Percentiles rank a stretch among this genome's conserved stretches.
Evolutionary conservation across 1,284 basidiomycete species (phyloP).

Genomic region (Trichosporon coremiiforme): DNA sequence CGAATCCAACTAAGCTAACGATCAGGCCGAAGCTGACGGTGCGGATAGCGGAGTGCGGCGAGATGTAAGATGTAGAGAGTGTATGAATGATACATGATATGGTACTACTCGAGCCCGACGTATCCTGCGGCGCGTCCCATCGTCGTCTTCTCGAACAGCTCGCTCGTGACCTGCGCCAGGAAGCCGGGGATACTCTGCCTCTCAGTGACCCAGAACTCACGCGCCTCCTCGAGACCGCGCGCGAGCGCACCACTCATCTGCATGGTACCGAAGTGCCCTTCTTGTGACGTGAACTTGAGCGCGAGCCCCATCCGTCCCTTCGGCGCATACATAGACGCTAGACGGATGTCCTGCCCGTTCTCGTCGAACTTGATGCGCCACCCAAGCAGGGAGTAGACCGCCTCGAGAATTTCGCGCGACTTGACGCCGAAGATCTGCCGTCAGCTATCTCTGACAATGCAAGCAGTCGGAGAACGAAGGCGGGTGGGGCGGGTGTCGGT

Average conservation of each 20-base stretch:
- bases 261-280: conserved; percentile 60
- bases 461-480: too few species aligned
- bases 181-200: conserved; percentile 61
- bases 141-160: conserved; percentile 59
- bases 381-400: conserved; percentile 61
- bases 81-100: conserved; percentile 1
- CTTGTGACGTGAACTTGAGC: conserved; percentile 56
- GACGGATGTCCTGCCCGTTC: conserved; percentile 60
- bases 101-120: conserved; percentile 47
- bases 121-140: conserved; percentile 53
- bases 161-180: conserved; percentile 59
- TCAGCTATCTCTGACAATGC: too few species aligned
- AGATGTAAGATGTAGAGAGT: conserved; percentile 54
- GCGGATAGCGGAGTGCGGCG: conserved; percentile 58
- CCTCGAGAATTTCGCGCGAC: conserved; percentile 61
- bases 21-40: conserved; percentile 29
- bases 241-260: conserved; percentile 57
- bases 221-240: conserved; percentile 55
- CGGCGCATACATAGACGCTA: conserved; percentile 61
- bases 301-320: conserved; percentile 59
- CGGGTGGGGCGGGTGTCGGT: too few species aligned
- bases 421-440: conserved; percentile 58
- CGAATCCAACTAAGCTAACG: conserved; percentile 18
- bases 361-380: conserved; percentile 62
- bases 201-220: conserved; percentile 60